Evolutionary conservation across 345 rosid species (phyloP).

Genomic region (Gossypium sturtianum): DNA sequence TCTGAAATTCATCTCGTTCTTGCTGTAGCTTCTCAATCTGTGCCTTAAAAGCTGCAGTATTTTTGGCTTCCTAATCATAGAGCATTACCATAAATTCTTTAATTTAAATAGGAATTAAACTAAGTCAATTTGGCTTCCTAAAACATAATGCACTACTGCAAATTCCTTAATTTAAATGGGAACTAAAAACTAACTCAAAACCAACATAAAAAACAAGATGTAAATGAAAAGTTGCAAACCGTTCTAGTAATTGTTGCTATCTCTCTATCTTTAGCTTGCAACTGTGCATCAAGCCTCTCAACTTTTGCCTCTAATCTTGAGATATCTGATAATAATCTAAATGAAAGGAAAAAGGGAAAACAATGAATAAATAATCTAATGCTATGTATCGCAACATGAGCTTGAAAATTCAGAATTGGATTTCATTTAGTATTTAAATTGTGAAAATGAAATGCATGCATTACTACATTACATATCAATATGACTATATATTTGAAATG

Average conservation of each 20-base stretch:
- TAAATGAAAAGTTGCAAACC: constrained; percentile 36
- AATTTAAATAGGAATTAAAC: constrained; percentile 12
- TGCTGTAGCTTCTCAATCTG: constrained; percentile 91
- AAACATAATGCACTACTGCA: background rate
- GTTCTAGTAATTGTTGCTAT: constrained; percentile 86
- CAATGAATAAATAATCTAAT: background rate
- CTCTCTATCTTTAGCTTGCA: constrained; percentile 87
- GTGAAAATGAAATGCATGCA: background rate
- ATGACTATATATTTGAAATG: background rate
- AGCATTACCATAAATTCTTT: constrained; percentile 2
- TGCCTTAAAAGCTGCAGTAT: constrained; percentile 72
- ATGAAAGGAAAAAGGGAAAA: constrained; percentile 6
- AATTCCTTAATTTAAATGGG: constrained; percentile 12
- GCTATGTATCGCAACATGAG: background rate
- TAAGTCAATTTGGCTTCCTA: constrained; percentile 67
- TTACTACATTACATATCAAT: background rate
- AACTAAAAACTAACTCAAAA: constrained; percentile 1
- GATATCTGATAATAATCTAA: constrained; percentile 67
- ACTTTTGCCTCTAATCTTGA: constrained; percentile 85
- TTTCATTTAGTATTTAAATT: background rate
- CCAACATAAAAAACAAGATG: background rate
- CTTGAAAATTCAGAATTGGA: background rate
- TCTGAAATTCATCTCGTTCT: constrained; percentile 94
- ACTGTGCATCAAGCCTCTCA: constrained; percentile 82
- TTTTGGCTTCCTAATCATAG: constrained; percentile 73